Base-by-base conservation (phyloP, 176 grass and related monocot genomes). In the Saccharum officinarum region DNA sequence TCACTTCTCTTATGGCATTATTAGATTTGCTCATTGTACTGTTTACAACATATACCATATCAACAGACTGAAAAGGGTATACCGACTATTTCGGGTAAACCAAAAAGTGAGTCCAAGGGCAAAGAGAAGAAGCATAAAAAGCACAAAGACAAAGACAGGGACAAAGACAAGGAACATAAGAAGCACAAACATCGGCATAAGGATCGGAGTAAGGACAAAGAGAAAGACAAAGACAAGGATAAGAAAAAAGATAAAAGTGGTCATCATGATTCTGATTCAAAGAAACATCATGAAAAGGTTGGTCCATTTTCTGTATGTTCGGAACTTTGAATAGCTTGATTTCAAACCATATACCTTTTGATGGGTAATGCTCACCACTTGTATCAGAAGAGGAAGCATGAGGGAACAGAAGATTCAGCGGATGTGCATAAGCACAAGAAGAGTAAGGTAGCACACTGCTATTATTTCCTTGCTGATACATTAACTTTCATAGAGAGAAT, bases 91-190 rank as follows among this genome's bases (percentile, higher is more conserved):
- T 92, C 89, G 13, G 87, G 89, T 44, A 95, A 94, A 90, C 80
- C 66, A 8, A 98, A 90, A 93, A 92, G 88, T 40, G 92, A 90
- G 18, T 93, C 88, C 76, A 98, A 89, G 62, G 96, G 95, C 82
- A 98, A 94, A 87, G 96, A 94, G 69, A 98, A 89, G 86, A 98
- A 95, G 79, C 96, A 98, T 84, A 98, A 94, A 85, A 98, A 84
- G 26, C 91, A 98, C 75, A 98, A 88, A 83, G 94, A 92, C 71
- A 97, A 77, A 90, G 95, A 97, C 62, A 92, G 79, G 79, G 92
- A 98, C 30, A 98, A 92, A 79, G 96, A 98, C 74, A 98, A 89
- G 90, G 96, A 98, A 76, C 96, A 95, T 73, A 95, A 98, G 89
- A 98, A 98, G 66, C 96, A 94, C 73, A 98, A 91, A 85, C 91